These are phyloP conservation scores for Mortierella sp. DNA, from an alignment of 371 early-diverging fungal species.

Conservation along the genomic window DNA sequence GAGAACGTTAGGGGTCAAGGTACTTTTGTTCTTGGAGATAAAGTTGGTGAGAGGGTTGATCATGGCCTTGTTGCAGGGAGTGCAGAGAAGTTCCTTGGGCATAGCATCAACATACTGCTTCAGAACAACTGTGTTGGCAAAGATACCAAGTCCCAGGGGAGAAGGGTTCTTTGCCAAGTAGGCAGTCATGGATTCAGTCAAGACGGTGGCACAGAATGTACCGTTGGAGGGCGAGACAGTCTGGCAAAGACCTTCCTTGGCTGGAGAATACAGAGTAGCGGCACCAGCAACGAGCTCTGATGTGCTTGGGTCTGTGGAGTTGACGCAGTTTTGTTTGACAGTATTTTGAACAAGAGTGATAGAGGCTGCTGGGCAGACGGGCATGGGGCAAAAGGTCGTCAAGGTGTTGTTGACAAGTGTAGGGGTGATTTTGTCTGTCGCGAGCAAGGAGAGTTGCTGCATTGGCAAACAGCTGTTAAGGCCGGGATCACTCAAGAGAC, in stretches of 20 bases:
- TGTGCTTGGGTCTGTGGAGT: slow-evolving; percentile 23
- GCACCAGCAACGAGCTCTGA: slow-evolving; percentile 31
- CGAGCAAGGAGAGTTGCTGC: slow-evolving; percentile 18
- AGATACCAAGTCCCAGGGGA: slow-evolving; percentile 28
- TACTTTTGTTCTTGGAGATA: slow-evolving; percentile 20
- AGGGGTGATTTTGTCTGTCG: slow-evolving; percentile 25
- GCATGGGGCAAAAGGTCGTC: slow-evolving; percentile 22
- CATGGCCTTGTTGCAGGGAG: slow-evolving; percentile 51
- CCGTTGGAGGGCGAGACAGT: slow-evolving; percentile 27
- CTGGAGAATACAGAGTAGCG: slow-evolving; percentile 29
- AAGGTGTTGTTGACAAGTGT: slow-evolving; percentile 33
- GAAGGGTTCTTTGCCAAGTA: slow-evolving; percentile 32
- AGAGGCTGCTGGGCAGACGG: slow-evolving; percentile 22
- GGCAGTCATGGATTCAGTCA: slow-evolving; percentile 20
- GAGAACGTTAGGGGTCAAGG: slow-evolving; percentile 7
- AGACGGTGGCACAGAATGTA: slow-evolving; percentile 39
- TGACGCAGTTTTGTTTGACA: slow-evolving; percentile 41
- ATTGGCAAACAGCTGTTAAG: slow-evolving; percentile 46
- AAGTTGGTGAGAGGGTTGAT: slow-evolving; percentile 45
- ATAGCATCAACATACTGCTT: slow-evolving; percentile 32
- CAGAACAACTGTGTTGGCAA: slow-evolving; percentile 23
- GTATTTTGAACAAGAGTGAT: slow-evolving; percentile 45
- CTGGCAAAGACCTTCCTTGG: slow-evolving; percentile 37
- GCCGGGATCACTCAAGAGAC: slow-evolving; percentile 33
- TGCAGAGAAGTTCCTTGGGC: slow-evolving; percentile 42